A percentile compares a stretch with the other conserved stretches of the same genome.
Evolutionary conservation across 75 land plant species (phyloP).

Genomic region (Pinus taeda): DNA sequence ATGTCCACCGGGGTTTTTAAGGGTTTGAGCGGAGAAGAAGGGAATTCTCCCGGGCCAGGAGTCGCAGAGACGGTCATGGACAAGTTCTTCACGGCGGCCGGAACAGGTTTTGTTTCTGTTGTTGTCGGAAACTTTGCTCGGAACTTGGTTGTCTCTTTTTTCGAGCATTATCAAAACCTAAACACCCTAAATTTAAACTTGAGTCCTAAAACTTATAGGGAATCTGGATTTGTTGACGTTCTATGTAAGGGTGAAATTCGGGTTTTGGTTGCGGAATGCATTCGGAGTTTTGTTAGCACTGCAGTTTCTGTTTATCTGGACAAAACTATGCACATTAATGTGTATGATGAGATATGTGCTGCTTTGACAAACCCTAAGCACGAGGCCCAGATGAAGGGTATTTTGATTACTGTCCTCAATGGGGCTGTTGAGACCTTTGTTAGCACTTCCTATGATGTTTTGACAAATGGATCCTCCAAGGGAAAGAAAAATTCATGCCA

Average conservation of each 20-base stretch:
- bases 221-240: conserved; percentile 30
- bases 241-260: conserved; percentile 33
- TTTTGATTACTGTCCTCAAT: conserved; percentile 70
- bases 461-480: conserved; percentile 9
- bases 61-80: conserved; percentile 62
- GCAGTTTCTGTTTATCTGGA: conserved; percentile 87
- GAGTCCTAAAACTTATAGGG: background rate
- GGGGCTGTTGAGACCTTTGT: conserved; percentile 71
- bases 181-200: background rate
- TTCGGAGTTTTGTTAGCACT: conserved; percentile 69
- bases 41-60: background rate
- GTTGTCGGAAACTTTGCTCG: conserved; percentile 85
- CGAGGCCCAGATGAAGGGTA: conserved; percentile 54
- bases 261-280: conserved; percentile 49
- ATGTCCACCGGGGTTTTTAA: conserved; percentile 48
- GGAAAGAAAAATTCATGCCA: background rate
- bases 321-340: conserved; percentile 75
- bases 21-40: conserved; percentile 16
- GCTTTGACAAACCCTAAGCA: conserved; percentile 71
- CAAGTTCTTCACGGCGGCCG: conserved; percentile 59
- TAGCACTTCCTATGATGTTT: conserved; percentile 67
- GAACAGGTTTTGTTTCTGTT: conserved; percentile 78
- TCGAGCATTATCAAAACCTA: conserved; percentile 13
- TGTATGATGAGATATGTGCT: conserved; percentile 63
- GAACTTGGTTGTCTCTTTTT: conserved; percentile 54